phyloP scores from a whole-genome alignment of 306 rosid species.

The Cucumis cinereus region DNA sequence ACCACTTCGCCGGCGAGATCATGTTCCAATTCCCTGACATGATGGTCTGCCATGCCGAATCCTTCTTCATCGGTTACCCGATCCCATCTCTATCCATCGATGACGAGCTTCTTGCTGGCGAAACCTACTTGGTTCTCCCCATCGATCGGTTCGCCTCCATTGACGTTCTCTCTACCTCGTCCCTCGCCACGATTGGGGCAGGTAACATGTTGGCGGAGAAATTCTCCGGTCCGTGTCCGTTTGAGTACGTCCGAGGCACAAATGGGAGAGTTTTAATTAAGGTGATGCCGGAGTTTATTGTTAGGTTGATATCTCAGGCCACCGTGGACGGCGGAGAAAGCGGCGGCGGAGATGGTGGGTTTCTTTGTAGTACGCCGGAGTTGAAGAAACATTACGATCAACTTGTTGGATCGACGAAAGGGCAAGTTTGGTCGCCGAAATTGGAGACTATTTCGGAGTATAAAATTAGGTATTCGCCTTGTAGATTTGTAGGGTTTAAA shows the following conservation, averaged over 20 bases:
- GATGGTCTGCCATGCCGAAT: constrained; percentile 70
- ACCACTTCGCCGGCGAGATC: constrained; percentile 70
- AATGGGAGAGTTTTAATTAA: constrained; percentile 58
- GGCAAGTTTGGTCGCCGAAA: constrained; percentile 80
- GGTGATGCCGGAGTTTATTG: constrained; percentile 71
- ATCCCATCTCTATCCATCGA: constrained; percentile 54
- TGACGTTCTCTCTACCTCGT: constrained; percentile 36
- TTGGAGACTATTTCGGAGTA: constrained; percentile 78
- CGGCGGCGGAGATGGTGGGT: neutral
- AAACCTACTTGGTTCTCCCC: constrained; percentile 86
- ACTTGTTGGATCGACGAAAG: constrained; percentile 54
- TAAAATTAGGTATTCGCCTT: constrained; percentile 66
- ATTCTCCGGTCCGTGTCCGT: constrained; percentile 54
- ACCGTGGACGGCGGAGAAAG: neutral
- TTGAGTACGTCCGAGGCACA: constrained; percentile 42
- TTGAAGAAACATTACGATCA: constrained; percentile 74
- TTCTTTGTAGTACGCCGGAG: constrained; percentile 81
- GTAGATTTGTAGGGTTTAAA: constrained; percentile 47
- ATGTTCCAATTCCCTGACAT: constrained; percentile 76
- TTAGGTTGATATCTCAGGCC: constrained; percentile 21
- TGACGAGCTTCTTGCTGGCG: constrained; percentile 47
- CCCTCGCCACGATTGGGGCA: constrained; percentile 27
- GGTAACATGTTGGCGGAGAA: constrained; percentile 21
- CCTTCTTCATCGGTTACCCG: constrained; percentile 76
- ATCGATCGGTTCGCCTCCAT: constrained; percentile 34